These are phyloP conservation scores for Rhizopogon vinicolor DNA, from an alignment of 768 basidiomycete species.

Conservation along the genomic window DNA sequence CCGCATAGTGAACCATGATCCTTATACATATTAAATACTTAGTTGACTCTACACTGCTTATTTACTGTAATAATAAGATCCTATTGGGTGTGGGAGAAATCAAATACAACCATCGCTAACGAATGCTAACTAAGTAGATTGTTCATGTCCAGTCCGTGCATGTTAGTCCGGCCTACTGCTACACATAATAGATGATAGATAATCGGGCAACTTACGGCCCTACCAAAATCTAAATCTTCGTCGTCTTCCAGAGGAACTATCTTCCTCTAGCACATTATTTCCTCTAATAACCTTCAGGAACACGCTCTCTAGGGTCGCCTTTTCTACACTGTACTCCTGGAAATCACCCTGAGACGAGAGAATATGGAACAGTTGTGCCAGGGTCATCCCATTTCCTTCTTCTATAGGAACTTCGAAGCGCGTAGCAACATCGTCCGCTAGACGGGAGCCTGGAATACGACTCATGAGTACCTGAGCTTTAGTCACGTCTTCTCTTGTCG, in stretches of 20 bases:
- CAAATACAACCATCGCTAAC: no score
- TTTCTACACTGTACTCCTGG: conserved; percentile 67
- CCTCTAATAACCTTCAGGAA: conserved; percentile 68
- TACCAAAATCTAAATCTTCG: conserved; percentile 6
- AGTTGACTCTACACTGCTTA: no score
- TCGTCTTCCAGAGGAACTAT: conserved; percentile 13
- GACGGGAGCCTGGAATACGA: conserved; percentile 54
- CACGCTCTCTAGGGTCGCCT: conserved; percentile 64
- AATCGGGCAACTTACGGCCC: background rate
- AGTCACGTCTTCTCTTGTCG: conserved; percentile 53
- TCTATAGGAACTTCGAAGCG: conserved; percentile 67
- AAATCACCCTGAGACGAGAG: conserved; percentile 51
- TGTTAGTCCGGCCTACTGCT: no score
- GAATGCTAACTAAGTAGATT: no score
- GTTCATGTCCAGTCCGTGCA: no score
- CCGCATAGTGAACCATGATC: no score
- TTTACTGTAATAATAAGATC: no score
- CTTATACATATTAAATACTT: no score
- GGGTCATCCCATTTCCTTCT: conserved; percentile 30
- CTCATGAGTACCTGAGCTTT: conserved; percentile 60
- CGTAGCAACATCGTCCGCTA: conserved; percentile 71
- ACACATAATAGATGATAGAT: no score
- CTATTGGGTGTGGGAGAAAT: no score
- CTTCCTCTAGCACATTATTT: conserved; percentile 53
- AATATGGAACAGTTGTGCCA: conserved; percentile 55